Conservation (phyloP, 345 rosid species). For the Rhizophora mangle region DNA sequence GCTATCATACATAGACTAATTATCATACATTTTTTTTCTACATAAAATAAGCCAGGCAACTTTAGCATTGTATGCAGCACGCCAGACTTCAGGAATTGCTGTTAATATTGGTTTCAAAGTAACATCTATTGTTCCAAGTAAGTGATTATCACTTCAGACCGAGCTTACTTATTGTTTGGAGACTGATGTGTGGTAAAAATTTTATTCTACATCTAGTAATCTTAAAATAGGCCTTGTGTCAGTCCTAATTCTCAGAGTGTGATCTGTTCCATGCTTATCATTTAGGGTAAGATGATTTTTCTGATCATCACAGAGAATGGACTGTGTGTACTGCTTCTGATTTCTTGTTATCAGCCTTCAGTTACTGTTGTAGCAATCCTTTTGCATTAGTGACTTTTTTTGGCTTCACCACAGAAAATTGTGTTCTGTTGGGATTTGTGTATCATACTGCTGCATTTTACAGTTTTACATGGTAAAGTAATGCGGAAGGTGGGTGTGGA, state of each 20-base stretch:
- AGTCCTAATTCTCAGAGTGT: not conserved
- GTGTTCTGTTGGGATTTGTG: conserved; percentile 17
- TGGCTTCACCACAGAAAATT: conserved; percentile 6
- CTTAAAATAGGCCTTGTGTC: not conserved
- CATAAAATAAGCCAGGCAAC: conserved; percentile 57
- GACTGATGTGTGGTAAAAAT: not conserved
- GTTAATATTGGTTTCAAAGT: conserved; percentile 91
- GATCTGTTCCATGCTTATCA: conserved; percentile 4
- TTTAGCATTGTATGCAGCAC: conserved; percentile 73
- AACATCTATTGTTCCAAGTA: conserved; percentile 86
- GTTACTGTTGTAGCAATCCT: not conserved
- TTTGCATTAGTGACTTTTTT: not conserved
- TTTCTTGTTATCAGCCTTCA: not conserved
- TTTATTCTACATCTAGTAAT: conserved; percentile 3
- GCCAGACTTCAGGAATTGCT: conserved; percentile 76
- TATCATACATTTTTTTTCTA: conserved; percentile 4
- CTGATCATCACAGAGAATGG: not conserved
- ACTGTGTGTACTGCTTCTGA: not conserved
- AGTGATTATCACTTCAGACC: conserved; percentile 22
- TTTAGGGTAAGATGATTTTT: not conserved
- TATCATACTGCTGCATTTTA: conserved; percentile 18
- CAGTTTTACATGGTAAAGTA: conserved; percentile 89
- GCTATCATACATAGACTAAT: not conserved
- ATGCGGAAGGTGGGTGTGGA: conserved; percentile 90
- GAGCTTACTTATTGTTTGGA: not conserved